Conservation (phyloP, 371 early-diverging fungal species). For the Funneliformis caledonium region DNA sequence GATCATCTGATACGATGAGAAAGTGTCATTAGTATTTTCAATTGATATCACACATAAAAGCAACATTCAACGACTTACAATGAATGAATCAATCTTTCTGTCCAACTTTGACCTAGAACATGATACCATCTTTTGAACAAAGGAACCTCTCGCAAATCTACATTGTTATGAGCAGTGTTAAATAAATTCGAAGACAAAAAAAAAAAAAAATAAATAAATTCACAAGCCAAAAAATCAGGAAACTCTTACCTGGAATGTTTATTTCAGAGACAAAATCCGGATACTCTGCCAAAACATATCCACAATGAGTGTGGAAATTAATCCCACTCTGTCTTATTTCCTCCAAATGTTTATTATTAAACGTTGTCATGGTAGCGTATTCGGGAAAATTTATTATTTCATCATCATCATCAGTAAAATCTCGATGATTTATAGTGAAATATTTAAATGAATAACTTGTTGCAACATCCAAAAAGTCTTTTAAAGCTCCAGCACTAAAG, state of each 20-base stretch:
- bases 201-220: no score
- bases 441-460: background rate
- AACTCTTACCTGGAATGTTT: background rate
- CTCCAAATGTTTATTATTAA: background rate
- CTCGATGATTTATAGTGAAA: background rate
- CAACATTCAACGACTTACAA: background rate
- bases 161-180: no score
- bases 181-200: no score
- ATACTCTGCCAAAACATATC: background rate
- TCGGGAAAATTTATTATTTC: background rate
- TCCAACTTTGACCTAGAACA: background rate
- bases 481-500: background rate
- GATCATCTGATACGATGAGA: no score
- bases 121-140: background rate
- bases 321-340: background rate
- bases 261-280: background rate
- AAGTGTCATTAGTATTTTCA: no score
- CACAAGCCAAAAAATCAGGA: no score
- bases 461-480: background rate
- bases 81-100: background rate
- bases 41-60: no score
- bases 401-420: background rate
- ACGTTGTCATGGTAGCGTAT: background rate
- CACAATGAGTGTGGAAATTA: background rate
- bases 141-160: background rate